Evolutionary conservation across 83 land plant species (phyloP), one percentile per base, ranked within the genome.

Genomic region (Thuja plicata): DNA sequence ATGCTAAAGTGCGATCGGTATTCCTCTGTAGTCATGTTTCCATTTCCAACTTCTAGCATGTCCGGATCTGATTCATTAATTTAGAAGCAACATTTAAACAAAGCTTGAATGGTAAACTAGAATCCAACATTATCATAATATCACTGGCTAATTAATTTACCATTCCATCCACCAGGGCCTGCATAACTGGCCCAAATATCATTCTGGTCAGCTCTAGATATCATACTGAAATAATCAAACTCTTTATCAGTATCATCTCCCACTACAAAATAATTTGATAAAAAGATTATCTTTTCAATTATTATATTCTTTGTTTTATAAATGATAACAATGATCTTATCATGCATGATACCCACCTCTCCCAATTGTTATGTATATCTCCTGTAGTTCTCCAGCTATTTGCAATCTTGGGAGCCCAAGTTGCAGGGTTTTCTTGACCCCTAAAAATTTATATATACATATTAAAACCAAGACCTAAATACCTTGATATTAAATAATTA

Each of bases 81-180:
- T 96, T 91, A 96, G 96, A 89, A 71, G 19, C 27, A 50, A 50
- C 16, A 52, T 32, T 13, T 43, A 89, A 52, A 70, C 57, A 30
- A 46, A 45, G 24, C 30, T 46, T 55, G 43, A 41, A 54, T 45
- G 57, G 37, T 11, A 82, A 27, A 19, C 70, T 19, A 60, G 1
- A 60, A 21, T 60, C 21, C 24, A 5, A 0, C 8, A 5, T 24
- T 19, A 60, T 19, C 7, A 24, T 24, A 21, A 60, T 19, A 60
- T 60, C 70, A 60, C 70, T 60, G 19, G 24, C 0, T 52, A 52
- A 3, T 52, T 52, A 13, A 86, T 84, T 81, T 88, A 95, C 96
- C 96, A 92, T 95, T 95, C 96, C 95, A 95, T 60, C 94, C 92
- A 62, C 96, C 96, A 88, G 96, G 95, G n/a, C 94, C 90, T 34